These are phyloP conservation scores for Annona squamosa DNA, from an alignment of 164 flowering plant species.

Conservation along the genomic window DNA sequence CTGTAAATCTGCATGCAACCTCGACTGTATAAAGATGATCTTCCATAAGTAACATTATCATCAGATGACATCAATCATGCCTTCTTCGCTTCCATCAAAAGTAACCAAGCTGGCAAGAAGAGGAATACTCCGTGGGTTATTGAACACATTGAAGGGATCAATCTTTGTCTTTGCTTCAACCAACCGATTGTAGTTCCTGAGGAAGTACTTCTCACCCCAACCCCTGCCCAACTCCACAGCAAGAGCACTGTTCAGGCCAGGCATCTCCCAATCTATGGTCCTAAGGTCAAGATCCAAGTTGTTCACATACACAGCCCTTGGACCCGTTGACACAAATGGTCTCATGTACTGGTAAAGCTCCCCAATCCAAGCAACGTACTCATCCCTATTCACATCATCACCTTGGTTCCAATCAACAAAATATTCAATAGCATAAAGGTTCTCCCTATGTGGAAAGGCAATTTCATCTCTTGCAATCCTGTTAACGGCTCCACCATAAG, in stretches of 20 bases:
- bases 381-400: not conserved
- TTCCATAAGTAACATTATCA: too few species aligned
- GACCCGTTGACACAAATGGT: constrained; percentile 15
- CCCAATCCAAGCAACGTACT: constrained; percentile 14
- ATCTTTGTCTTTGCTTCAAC: constrained; percentile 38
- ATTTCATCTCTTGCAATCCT: constrained; percentile 9
- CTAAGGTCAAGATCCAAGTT: constrained; percentile 28
- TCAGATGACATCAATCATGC: too few species aligned
- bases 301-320: constrained; percentile 22
- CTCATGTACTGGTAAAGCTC: constrained; percentile 17
- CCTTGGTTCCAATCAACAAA: constrained; percentile 17
- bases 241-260: not conserved
- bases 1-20: too few species aligned
- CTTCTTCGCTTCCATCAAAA: too few species aligned
- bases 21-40: too few species aligned
- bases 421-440: constrained; percentile 20
- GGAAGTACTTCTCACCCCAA: constrained; percentile 61
- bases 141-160: constrained; percentile 43
- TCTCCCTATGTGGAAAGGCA: constrained; percentile 25
- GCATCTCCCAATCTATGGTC: not conserved
- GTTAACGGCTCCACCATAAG: constrained; percentile 18
- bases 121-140: constrained; percentile 49
- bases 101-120: constrained; percentile 14
- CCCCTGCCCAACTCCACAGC: constrained; percentile 25
- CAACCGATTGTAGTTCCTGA: constrained; percentile 39